Evolutionary conservation across 352 stramenopile genomes (phyloP).

Genomic region (Phytophthora crassamura): DNA sequence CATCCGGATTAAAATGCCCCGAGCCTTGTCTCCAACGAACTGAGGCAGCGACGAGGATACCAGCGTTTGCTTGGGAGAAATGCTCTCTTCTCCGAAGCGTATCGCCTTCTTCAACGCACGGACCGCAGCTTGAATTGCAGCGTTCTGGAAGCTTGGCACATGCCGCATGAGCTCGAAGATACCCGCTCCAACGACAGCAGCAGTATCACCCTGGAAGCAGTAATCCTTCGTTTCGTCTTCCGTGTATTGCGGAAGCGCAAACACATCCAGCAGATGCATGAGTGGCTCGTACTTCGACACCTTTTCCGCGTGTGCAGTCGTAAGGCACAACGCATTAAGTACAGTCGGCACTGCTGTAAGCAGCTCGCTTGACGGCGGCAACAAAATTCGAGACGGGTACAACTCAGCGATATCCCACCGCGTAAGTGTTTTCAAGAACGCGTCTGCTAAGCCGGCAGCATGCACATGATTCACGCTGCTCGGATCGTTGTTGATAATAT

Average conservation of each 20-base stretch:
- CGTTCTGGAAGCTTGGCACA: conserved; percentile 87
- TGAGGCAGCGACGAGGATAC: conserved; percentile 11
- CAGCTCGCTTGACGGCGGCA: conserved; percentile 92
- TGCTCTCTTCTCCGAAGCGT: conserved; percentile 75
- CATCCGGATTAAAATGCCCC: conserved; percentile 66
- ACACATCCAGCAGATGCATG: conserved; percentile 91
- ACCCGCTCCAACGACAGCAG: conserved; percentile 92
- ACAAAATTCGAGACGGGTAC: conserved; percentile 53
- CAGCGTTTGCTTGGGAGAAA: conserved; percentile 15
- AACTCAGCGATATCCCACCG: conserved; percentile 75
- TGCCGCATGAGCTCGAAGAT: conserved; percentile 98
- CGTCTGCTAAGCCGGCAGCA: conserved; percentile 91
- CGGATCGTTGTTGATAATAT: conserved; percentile 98
- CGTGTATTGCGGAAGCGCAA: conserved; percentile 92
- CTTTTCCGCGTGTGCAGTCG: conserved; percentile 90
- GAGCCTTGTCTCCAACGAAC: conserved; percentile 30
- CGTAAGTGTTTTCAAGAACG: conserved; percentile 93
- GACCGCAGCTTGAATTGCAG: conserved; percentile 89
- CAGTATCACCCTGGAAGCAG: conserved; percentile 94
- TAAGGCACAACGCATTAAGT: conserved; percentile 93
- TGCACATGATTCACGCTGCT: conserved; percentile 96
- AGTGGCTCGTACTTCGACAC: conserved; percentile 93
- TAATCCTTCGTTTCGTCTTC: conserved; percentile 76
- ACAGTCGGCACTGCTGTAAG: conserved; percentile 96
- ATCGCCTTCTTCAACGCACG: conserved; percentile 92